phyloP scores from a whole-genome alignment of 2,329 filamentous ascomycete species.

The Ceratocystis ficicola region DNA sequence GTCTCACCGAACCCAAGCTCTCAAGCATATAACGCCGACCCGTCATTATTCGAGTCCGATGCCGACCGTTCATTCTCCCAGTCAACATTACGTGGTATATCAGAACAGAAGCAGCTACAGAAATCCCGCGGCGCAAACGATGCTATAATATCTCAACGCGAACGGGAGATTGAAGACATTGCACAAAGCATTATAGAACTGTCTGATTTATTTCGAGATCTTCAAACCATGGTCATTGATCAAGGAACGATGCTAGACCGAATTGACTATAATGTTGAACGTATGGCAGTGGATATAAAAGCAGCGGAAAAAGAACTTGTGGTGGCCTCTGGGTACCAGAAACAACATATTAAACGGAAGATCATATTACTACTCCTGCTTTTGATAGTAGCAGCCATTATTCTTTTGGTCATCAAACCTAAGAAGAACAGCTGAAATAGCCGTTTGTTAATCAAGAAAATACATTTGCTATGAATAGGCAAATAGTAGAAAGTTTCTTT shows the following conservation, averaged over 20 bases:
- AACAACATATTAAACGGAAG: slow-evolving; percentile 77
- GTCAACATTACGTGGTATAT: slow-evolving; percentile 69
- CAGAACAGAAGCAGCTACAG: slow-evolving; percentile 51
- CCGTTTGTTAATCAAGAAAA: background rate
- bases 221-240: slow-evolving; percentile 91
- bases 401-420: slow-evolving; percentile 69
- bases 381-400: slow-evolving; percentile 75
- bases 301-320: slow-evolving; percentile 84
- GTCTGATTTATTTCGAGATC: slow-evolving; percentile 88
- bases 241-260: slow-evolving; percentile 84
- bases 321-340: slow-evolving; percentile 80
- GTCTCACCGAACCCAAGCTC: slow-evolving; percentile 31
- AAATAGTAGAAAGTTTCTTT: background rate
- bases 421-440: slow-evolving; percentile 36
- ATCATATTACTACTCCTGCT: slow-evolving; percentile 80
- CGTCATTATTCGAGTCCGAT: slow-evolving; percentile 84
- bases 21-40: slow-evolving; percentile 49
- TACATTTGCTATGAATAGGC: background rate
- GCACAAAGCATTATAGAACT: slow-evolving; percentile 96
- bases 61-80: slow-evolving; percentile 87
- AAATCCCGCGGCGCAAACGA: slow-evolving; percentile 48
- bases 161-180: slow-evolving; percentile 94
- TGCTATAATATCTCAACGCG: slow-evolving; percentile 73
- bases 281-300: slow-evolving; percentile 88
- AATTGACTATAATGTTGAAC: slow-evolving; percentile 96